Base-by-base conservation (phyloP, 257 asterid genomes). In the Petunia secreta region DNA sequence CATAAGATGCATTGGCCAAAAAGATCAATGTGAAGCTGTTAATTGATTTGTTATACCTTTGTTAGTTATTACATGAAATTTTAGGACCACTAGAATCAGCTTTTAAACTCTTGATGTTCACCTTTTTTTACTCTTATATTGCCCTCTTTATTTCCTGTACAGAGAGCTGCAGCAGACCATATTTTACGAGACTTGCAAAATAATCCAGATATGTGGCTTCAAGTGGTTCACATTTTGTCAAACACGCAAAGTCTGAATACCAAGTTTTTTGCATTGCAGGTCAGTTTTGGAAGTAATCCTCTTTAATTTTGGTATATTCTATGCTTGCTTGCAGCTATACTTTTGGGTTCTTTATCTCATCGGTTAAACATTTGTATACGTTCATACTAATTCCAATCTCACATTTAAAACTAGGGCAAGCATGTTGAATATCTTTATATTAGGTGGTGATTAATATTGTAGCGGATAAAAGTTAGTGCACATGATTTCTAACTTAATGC, bases 121-220 rank as follows among this genome's bases (percentile, higher is more conserved):
- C 25, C 41, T 75, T n/a, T n/a, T n/a, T n/a, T n/a, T n/a, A n/a
- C n/a, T n/a, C n/a, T n/a, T n/a, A n/a, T n/a, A n/a, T n/a, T n/a
- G n/a, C n/a, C n/a, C n/a, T 60, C 54, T 80, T 48, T 83, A 81
- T 40, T 77, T 50, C 84, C 76, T 76, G n/a, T 64, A 75, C 92
- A 96, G 98, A 92, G 98, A 84, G 82, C 90, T 83, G 95, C 98
- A 16, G 98, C 99, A 4, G 98, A 96, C 83, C 96, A 84, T 83
- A 90, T 96, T 68, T 86, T 96, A 92, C 92, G 98, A 43, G 99
- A 94, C 84, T 84, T 96, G 90, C 99, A 96, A 91, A 90, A 85
- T 74, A 94, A 94, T 82, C 97, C 95, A 8, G 97, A 94, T 73
- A 96, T 90, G 97, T 96, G 99, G 99, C 98, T 92, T 86, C 99